Evolutionary conservation across 192 early-diverging fungal species (phyloP).

Genomic region (Backusella morwellensis): DNA sequence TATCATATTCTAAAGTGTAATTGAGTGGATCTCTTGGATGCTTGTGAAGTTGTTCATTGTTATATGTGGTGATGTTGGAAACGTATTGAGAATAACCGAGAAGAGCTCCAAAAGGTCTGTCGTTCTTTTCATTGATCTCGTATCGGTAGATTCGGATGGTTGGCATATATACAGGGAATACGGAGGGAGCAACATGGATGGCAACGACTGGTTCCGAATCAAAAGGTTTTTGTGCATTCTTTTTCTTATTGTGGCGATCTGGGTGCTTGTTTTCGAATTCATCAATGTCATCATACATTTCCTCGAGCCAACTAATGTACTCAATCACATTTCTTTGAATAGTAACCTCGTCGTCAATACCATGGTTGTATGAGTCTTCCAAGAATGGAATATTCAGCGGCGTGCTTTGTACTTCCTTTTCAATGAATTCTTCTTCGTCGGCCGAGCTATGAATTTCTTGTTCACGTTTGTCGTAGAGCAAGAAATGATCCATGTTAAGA

Average conservation of each 20-base stretch:
- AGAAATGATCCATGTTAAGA: constrained; percentile 62
- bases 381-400: background rate
- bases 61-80: constrained; percentile 32
- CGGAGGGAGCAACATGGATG: constrained; percentile 54
- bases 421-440: background rate
- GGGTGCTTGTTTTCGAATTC: constrained; percentile 33
- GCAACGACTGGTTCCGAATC: background rate
- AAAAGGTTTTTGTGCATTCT: background rate
- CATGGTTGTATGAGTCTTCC: background rate
- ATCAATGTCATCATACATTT: constrained; percentile 1
- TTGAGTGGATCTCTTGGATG: constrained; percentile 19
- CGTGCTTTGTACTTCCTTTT: background rate
- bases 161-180: constrained; percentile 62
- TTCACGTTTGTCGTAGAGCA: constrained; percentile 9
- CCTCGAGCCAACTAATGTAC: constrained; percentile 14
- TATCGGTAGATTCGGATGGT: constrained; percentile 59
- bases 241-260: constrained; percentile 7
- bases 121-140: constrained; percentile 10
- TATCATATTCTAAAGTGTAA: constrained; percentile 46
- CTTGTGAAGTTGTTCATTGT: background rate
- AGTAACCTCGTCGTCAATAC: constrained; percentile 23
- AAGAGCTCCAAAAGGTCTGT: constrained; percentile 26
- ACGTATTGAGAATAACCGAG: constrained; percentile 37
- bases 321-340: constrained; percentile 16
- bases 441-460: background rate